A percentile compares a stretch with the other conserved stretches of the same genome.
These are phyloP conservation scores for Cyclotella sp. DNA, from an alignment of 108 stramenopile genomes.

Conservation along the genomic window DNA sequence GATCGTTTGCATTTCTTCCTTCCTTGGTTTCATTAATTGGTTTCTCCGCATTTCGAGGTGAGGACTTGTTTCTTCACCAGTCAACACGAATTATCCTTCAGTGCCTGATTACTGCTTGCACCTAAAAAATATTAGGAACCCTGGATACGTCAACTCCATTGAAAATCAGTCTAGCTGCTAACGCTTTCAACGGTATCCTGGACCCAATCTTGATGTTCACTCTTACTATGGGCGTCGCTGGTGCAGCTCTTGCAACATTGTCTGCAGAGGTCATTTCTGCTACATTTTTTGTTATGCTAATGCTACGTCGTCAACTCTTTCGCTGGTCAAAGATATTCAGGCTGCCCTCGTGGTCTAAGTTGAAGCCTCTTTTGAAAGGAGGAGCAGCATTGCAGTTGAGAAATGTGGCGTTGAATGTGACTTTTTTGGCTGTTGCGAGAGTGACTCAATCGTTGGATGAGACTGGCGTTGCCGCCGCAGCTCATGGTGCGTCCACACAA, in stretches of 20 bases:
- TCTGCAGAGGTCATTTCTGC: constrained; percentile 79
- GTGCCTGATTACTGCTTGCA: not conserved
- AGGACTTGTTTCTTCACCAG: not conserved
- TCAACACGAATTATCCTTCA: not conserved
- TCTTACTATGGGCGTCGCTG: constrained; percentile 81
- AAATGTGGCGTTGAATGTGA: constrained; percentile 84
- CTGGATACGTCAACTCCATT: constrained; percentile 88
- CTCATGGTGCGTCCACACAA: constrained; percentile 47
- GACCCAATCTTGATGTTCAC: constrained; percentile 90
- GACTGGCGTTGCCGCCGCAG: constrained; percentile 86
- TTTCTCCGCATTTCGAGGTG: constrained; percentile 59
- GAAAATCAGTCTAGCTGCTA: constrained; percentile 80
- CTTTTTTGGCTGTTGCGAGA: constrained; percentile 82
- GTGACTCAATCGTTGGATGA: constrained; percentile 85
- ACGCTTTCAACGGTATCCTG: constrained; percentile 81
- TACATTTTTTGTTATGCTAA: constrained; percentile 57
- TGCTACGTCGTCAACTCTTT: constrained; percentile 67
- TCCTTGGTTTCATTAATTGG: constrained; percentile 76
- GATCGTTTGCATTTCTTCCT: constrained; percentile 89
- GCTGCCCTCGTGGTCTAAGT: constrained; percentile 63
- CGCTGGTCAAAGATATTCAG: constrained; percentile 61
- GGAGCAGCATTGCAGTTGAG: constrained; percentile 84
- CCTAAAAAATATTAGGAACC: constrained; percentile 38
- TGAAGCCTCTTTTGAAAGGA: constrained; percentile 78
- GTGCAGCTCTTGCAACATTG: constrained; percentile 88